Conservation (phyloP, 2,329 filamentous ascomycete genomes). For the Paraphaeosphaeria minitans region DNA sequence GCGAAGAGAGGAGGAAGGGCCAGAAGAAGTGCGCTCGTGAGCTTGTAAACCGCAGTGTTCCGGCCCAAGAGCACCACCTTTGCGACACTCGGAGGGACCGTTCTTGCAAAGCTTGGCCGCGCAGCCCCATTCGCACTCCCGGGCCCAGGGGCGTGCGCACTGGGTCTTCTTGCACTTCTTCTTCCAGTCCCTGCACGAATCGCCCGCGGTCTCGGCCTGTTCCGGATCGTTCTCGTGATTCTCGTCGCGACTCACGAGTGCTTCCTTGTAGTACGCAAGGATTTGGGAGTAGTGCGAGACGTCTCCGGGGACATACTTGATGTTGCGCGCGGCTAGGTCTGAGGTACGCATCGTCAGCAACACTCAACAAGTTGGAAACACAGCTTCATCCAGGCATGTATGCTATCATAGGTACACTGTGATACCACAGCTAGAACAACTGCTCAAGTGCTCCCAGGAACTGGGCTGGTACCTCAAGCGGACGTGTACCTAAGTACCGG, state of each 20-base stretch:
- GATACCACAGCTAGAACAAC: too few relatives aligned
- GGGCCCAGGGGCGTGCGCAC: constrained; percentile 1
- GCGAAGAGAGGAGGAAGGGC: not conserved
- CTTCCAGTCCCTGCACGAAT: not conserved
- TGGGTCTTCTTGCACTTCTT: not conserved
- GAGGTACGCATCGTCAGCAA: too few relatives aligned
- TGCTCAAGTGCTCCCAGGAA: too few relatives aligned
- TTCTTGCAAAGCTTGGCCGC: not conserved
- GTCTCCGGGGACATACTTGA: not conserved
- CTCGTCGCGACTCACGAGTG: not conserved
- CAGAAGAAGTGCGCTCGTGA: too few relatives aligned
- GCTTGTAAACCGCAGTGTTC: too few relatives aligned
- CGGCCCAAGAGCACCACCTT: not conserved
- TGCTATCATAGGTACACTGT: too few relatives aligned
- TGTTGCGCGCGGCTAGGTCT: not conserved
- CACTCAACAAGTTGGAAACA: too few relatives aligned
- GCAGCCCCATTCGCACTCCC: constrained; percentile 3
- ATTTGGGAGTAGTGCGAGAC: not conserved
- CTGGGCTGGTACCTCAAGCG: too few relatives aligned
- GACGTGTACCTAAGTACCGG: not conserved
- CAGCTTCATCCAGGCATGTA: too few relatives aligned
- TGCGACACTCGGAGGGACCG: not conserved
- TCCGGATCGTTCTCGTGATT: not conserved
- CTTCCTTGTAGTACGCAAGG: not conserved
- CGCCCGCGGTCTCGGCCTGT: not conserved